phyloP scores from a whole-genome alignment of 345 rosid species.

The Salix suchowensis region DNA sequence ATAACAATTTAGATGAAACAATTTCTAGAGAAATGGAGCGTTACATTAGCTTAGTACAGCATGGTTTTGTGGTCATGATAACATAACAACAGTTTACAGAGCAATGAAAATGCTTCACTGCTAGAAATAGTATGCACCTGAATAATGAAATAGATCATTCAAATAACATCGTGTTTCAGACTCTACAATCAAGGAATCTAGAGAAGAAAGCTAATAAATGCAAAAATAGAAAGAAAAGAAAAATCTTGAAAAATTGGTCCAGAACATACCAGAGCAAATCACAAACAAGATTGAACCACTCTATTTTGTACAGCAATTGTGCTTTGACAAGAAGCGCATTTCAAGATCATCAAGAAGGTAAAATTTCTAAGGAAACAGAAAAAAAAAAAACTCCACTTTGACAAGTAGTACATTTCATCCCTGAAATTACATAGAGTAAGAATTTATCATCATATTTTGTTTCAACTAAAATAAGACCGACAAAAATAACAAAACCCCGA shows the following conservation, averaged over 20 bases:
- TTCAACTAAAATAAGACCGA: not conserved
- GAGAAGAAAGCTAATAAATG: no score
- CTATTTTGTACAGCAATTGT: not conserved
- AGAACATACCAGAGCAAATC: not conserved
- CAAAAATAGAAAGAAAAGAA: not conserved
- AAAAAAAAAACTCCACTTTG: not conserved
- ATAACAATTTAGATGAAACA: no score
- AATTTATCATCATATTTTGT: not conserved
- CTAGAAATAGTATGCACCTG: no score
- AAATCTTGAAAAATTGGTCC: not conserved
- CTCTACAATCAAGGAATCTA: no score
- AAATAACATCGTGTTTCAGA: no score
- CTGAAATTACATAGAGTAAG: not conserved
- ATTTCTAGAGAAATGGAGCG: no score
- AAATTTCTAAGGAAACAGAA: not conserved
- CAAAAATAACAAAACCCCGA: not conserved
- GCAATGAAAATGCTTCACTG: no score
- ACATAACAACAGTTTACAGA: no score
- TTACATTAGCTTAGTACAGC: no score
- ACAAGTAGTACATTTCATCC: not conserved
- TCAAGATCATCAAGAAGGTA: not conserved
- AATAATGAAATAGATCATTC: no score
- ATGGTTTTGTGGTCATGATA: no score
- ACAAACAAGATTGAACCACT: not conserved
- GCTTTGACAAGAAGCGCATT: not conserved